Base-by-base conservation (phyloP, 306 rosid species). In the Oemleria cerasiformis region DNA sequence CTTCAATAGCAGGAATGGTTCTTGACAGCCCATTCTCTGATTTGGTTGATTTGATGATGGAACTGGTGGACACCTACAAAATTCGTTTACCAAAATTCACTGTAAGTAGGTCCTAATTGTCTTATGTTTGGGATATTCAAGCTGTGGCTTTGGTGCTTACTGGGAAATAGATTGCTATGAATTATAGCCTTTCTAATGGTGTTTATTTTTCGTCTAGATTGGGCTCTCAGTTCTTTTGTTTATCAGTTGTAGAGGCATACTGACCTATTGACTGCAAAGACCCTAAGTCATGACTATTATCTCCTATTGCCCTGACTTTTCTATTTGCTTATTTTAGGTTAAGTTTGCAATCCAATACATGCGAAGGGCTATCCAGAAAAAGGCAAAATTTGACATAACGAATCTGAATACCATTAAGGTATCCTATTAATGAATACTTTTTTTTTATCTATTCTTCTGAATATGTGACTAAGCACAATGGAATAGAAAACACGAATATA, bases 41-140 rank as follows among this genome's bases (percentile, higher is more conserved):
- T 79, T 86, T 94, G 88, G 96, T 94, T 77, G 96, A 91, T 77
- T 86, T 94, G 72, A 94, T 94, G 99, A 94, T 94, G 97, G 99
- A 91, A 78, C 91, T 91, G 40, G 97, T 94, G 38, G 95, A 88
- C 72, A 87, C 92, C 40, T 91, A 91, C 79, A 85, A 79, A 84
- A 65, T 94, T 44, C 92, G 92, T 42, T 81, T 94, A 67, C 99
- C 99, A 5, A 94, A 91, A 81, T 94, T 91, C 88, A 91, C 99
- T 5, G 99, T 94, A 73, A 91, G 99, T 81, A 56, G 30, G 42
- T 43, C 16, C 55, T 57, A 44, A 23, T 21, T 19, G 65, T 41
- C 11, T 63, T 15, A 41, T 40, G 7, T 40, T 7, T 63, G 56
- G 66, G 64, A 55, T 41, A 23, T 57, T 57, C 45, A 23, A 61